Evolutionary conservation across 75 land plant genomes (phyloP), one percentile per base, ranked within the genome.

Genomic region (Azolla pinnata): DNA sequence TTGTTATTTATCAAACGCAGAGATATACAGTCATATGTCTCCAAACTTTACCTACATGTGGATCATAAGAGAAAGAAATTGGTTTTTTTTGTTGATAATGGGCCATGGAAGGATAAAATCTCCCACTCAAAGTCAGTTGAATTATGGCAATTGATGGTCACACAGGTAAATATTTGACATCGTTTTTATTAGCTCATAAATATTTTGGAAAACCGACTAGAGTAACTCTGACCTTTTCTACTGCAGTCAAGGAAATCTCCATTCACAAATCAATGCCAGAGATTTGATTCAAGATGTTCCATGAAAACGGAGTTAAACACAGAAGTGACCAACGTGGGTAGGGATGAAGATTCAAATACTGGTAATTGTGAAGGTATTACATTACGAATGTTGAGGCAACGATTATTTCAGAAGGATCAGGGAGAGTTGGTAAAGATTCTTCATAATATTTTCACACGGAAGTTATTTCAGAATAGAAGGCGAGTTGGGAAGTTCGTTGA

Each of bases 111-210:
- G 60, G 79, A 72, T 7, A 61, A 67, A 48, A 52, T 35, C n/a
- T 38, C 33, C 19, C 81, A 67, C 29, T 63, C 68, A 40, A 67
- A 75, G 31, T 80, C 88, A 33, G 72, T 89, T 20, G 86, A 84
- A 20, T 53, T 87, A 1, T 91, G 97, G 97, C 97, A 87, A 63
- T 65, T 91, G 59, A 84, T 91, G 97, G 95, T 91, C 54, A 84
- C 86, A 17, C 86, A 84, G 97, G 97, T 91, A 7, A n/a, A 29
- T 31, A 14, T 59, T 24, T n/a, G 5, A 20, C 9, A 57, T n/a
- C 18, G 30, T 29, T 49, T 31, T 35, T 32, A 1, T 34, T 16
- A 0, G 14, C 33, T 28, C 14, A 59, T 17, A 18, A 5, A 9
- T 9, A 28, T 4, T 9, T n/a, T 31, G 32, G 26, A 7, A 16